A percentile compares a stretch with the other conserved stretches of the same genome.
Conservation (phyloP, 2,329 filamentous ascomycete genomes). For the Exutisphaerella laricina region DNA sequence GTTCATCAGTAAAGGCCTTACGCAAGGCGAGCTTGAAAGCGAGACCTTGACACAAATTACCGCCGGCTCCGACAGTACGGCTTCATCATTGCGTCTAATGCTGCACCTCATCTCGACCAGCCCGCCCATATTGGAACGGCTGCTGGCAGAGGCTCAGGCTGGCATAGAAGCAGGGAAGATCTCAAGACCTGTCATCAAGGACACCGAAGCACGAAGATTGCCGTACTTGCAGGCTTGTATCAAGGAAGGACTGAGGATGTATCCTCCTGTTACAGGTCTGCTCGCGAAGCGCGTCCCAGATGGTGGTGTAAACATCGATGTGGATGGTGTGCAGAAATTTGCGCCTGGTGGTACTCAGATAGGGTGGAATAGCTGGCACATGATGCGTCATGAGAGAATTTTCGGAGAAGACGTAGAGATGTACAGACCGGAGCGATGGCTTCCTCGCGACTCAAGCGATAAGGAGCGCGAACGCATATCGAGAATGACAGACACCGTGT, state of each 20-base stretch:
- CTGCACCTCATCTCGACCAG: conserved; percentile 51
- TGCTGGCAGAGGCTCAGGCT: conserved; percentile 45
- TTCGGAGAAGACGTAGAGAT: conserved; percentile 36
- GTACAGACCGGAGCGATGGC: conserved; percentile 37
- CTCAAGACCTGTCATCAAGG: conserved; percentile 45
- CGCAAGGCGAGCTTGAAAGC: conserved; percentile 38
- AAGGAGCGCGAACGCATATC: conserved; percentile 26
- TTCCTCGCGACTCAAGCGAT: conserved; percentile 27
- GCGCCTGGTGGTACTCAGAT: conserved; percentile 35
- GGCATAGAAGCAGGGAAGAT: conserved; percentile 37
- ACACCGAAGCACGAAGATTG: conserved; percentile 39
- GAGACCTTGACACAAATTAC: conserved; percentile 45
- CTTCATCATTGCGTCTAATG: conserved; percentile 50
- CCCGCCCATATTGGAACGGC: conserved; percentile 41
- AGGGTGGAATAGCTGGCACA: conserved; percentile 37
- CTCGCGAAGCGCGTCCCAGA: conserved; percentile 35
- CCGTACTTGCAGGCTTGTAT: conserved; percentile 45
- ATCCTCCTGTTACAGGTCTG: conserved; percentile 39
- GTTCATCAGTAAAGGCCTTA: conserved; percentile 45
- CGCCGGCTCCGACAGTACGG: conserved; percentile 55
- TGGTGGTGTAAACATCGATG: conserved; percentile 32
- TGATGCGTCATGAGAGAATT: conserved; percentile 34
- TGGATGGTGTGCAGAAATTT: conserved; percentile 34
- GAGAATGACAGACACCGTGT: conserved; percentile 35
- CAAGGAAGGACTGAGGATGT: conserved; percentile 44